Base-by-base conservation (phyloP, 176 grass and related monocot genomes). In the Aegilops speltoides region DNA sequence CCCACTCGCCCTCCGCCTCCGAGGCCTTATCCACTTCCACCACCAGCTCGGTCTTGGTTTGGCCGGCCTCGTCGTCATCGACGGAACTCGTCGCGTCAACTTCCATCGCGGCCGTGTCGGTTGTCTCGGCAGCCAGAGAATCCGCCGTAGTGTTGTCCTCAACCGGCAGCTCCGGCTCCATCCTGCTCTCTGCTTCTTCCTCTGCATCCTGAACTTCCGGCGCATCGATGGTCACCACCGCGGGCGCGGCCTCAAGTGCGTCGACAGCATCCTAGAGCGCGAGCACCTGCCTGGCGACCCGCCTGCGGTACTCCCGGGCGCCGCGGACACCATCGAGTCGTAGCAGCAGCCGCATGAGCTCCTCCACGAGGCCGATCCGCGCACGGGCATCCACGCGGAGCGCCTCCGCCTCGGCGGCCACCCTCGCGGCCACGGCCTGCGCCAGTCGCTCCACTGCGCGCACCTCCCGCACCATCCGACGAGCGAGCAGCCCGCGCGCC, bases 221-320 rank as follows among this genome's bases (percentile, higher is more conserved):
- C 34, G 8, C 15, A 2, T 40, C 68, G 15, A 2, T 2, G 8
- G 3, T 7, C 50, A 54, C 16, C 4, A 54, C 8, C 32, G 10
- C 34, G 2, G 68, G 34, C 64, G 4, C 64, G 10, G 81, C 38
- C 31, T 87, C 71, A 3, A 98, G 70, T 3, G 91, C 85, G 61
- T 95, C 95, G 8, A 98, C 78, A 10, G 86, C 79, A 5, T 98
- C 91, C 82, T 98, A 93, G 20, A 98, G 82, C 64, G 83, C 84
- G 41, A 98, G 89, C n/a, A 93, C 93, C 52, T 59, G 80, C 68
- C 38, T 90, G 69, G 89, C 78, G 65, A 98, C 95, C 85, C 64
- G 85, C 81, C 74, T 85, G 50, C 95, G 64, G 40, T 90, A 95
- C 69, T 89, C 89, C 78, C 95, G 82, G 19, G 89, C 93, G 11